Conservation (phyloP, 2,329 filamentous ascomycete genomes). For the Alternaria brassicae region DNA sequence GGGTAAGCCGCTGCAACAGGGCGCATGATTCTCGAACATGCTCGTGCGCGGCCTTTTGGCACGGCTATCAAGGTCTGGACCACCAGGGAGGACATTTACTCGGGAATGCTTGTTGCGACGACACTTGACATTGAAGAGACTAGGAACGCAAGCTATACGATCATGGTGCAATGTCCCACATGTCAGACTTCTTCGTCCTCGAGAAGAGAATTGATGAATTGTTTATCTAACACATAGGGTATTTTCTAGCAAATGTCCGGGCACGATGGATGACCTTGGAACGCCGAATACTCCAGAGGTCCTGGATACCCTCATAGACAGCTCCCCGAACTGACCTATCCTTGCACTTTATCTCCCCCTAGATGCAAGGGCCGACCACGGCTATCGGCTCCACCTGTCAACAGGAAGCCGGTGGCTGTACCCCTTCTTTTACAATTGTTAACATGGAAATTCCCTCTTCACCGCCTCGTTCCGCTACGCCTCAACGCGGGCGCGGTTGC, state of each 20-base stretch:
- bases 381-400: constrained; percentile 5
- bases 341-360: constrained; percentile 2
- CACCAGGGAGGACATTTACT: constrained; percentile 26
- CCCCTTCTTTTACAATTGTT: background rate
- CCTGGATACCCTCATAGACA: constrained; percentile 6
- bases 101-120: constrained; percentile 48
- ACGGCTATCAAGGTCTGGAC: constrained; percentile 38
- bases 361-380: constrained; percentile 13
- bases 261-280: background rate
- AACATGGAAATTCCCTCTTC: background rate
- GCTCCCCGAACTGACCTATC: constrained; percentile 4
- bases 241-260: constrained; percentile 13
- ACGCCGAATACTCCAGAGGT: constrained; percentile 9
- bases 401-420: background rate
- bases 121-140: constrained; percentile 18
- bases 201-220: constrained; percentile 6
- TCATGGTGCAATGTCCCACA: background rate
- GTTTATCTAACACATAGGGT: constrained; percentile 17
- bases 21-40: constrained; percentile 22
- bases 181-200: background rate
- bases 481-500: constrained; percentile 58
- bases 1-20: constrained; percentile 31
- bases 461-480: background rate
- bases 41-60: constrained; percentile 27
- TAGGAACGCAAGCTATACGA: background rate